Conservation (phyloP, 2,329 filamentous ascomycete genomes). For the Colletotrichum echinochloae region DNA sequence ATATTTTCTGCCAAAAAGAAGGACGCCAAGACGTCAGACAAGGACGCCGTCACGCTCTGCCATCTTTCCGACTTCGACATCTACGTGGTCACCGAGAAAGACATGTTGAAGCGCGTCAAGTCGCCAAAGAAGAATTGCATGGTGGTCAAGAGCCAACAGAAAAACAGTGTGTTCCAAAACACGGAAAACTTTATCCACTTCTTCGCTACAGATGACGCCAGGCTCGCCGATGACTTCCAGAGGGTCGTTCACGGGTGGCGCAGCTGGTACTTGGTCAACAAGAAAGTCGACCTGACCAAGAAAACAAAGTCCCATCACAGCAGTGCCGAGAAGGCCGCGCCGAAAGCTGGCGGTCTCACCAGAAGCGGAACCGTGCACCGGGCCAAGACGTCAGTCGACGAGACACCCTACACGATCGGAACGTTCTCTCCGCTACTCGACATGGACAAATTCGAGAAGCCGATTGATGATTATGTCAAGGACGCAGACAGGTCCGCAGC, state of each 20-base stretch:
- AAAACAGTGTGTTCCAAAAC: conserved; percentile 83
- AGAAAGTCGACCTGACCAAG: conserved; percentile 65
- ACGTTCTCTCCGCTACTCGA: conserved; percentile 77
- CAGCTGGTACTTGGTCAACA: conserved; percentile 89
- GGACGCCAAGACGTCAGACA: conserved; percentile 68
- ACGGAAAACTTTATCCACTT: conserved; percentile 92
- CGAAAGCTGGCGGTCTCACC: conserved; percentile 48
- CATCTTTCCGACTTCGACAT: conserved; percentile 94
- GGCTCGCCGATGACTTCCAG: conserved; percentile 76
- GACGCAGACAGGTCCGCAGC: conserved; percentile 47
- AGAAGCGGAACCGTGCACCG: conserved; percentile 50
- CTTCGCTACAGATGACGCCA: conserved; percentile 82
- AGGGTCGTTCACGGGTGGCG: conserved; percentile 82
- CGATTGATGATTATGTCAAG: conserved; percentile 62
- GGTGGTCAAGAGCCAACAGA: conserved; percentile 92
- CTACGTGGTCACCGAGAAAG: conserved; percentile 79
- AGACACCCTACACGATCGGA: conserved; percentile 72
- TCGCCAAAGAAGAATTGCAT: conserved; percentile 89
- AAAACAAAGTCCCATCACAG: conserved; percentile 49
- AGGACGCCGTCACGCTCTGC: conserved; percentile 78
- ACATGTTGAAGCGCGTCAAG: conserved; percentile 77
- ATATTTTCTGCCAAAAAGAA: conserved; percentile 77
- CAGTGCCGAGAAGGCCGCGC: conserved; percentile 43
- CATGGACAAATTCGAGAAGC: conserved; percentile 67
- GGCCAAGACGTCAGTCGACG: conserved; percentile 57